Percentiles rank a stretch among this genome's conserved stretches.
These are phyloP conservation scores for Allium sativum DNA, from an alignment of 106 monocot species.

Conservation along the genomic window DNA sequence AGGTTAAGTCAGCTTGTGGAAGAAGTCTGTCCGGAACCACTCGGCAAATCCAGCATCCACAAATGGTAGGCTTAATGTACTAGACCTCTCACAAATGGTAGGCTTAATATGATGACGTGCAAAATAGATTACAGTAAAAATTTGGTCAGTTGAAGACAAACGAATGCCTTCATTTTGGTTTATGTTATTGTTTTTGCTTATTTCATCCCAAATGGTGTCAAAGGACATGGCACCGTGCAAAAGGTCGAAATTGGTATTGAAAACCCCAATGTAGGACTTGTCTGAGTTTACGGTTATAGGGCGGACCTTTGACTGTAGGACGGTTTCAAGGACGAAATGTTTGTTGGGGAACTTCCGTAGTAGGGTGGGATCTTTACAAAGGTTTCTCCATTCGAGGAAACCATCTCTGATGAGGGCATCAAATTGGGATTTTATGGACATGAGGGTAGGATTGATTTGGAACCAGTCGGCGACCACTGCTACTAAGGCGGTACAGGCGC, in stretches of 20 bases:
- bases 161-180: constrained; percentile 10
- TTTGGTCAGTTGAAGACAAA: too few relatives aligned
- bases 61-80: too few relatives aligned
- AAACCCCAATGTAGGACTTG: constrained; percentile 89
- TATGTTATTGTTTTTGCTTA: constrained; percentile 11
- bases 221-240: constrained; percentile 77
- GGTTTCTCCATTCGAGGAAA: constrained; percentile 69
- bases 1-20: too few relatives aligned
- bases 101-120: too few relatives aligned
- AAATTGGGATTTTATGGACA: constrained; percentile 72
- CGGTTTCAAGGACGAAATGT: constrained; percentile 91
- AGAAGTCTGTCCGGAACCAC: too few relatives aligned
- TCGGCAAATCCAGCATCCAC: too few relatives aligned
- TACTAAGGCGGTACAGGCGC: constrained; percentile 88
- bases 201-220: constrained; percentile 84
- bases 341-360: constrained; percentile 49
- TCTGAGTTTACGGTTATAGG: constrained; percentile 33
- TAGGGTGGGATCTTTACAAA: constrained; percentile 46
- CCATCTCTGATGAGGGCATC: constrained; percentile 79
- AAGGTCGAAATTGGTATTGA: constrained; percentile 73
- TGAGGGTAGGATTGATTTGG: constrained; percentile 15
- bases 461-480: constrained; percentile 80
- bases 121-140: too few relatives aligned
- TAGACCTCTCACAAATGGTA: too few relatives aligned
- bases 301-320: constrained; percentile 61